Evolutionary conservation across 169 alveolate species (phyloP).

Genomic region (Eimeria zaria): DNA sequence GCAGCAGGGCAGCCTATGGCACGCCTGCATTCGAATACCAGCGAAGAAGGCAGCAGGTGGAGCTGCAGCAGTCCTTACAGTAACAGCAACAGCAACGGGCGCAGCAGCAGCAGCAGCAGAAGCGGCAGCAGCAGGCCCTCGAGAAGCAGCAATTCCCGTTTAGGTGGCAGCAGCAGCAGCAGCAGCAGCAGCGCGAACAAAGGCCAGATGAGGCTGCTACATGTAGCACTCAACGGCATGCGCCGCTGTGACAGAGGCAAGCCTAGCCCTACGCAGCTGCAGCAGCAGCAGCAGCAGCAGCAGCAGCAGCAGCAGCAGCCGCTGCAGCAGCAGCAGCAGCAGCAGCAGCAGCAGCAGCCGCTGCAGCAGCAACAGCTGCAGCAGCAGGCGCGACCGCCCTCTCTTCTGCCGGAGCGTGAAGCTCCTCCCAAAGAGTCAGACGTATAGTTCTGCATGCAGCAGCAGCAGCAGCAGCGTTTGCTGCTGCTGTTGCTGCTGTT

Average conservation of each 20-base stretch:
- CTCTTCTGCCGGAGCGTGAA: neutral
- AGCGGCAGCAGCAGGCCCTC: slow-evolving; percentile 10
- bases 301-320: too few relatives aligned
- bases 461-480: slow-evolving; percentile 11
- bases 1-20: slow-evolving; percentile 1
- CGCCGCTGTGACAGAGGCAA: slow-evolving; percentile 64
- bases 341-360: slow-evolving; percentile 64
- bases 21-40: neutral
- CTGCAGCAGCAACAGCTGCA: slow-evolving; percentile 45
- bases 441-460: neutral
- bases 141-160: slow-evolving; percentile 23
- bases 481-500: slow-evolving; percentile 20
- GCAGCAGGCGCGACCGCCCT: slow-evolving; percentile 1
- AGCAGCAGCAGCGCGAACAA: slow-evolving; percentile 45
- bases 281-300: too few relatives aligned
- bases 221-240: slow-evolving; percentile 68
- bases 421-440: neutral
- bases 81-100: slow-evolving; percentile 17
- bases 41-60: slow-evolving; percentile 40
- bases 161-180: slow-evolving; percentile 7
- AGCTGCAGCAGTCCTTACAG: slow-evolving; percentile 54
- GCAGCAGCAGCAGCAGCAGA: slow-evolving; percentile 62
- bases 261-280: too few relatives aligned
- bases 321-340: slow-evolving; percentile 51
- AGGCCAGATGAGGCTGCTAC: slow-evolving; percentile 78